Conservation (phyloP, 2,329 filamentous ascomycete genomes). For the Parasarocladium wereldwijsianum region DNA sequence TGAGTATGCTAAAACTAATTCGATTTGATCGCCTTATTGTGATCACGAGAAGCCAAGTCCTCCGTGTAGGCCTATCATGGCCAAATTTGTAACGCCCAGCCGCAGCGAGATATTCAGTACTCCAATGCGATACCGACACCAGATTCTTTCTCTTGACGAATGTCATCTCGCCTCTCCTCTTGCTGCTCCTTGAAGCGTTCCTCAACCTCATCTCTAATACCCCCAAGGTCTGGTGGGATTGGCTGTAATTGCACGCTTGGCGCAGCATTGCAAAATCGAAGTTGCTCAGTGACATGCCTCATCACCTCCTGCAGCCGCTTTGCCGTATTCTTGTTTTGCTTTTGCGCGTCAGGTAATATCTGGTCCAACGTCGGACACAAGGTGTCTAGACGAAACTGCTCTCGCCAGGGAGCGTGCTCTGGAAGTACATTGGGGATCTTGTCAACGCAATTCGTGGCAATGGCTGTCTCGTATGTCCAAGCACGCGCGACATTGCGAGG, state of each 20-base stretch:
- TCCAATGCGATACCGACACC: constrained; percentile 45
- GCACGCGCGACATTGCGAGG: constrained; percentile 90
- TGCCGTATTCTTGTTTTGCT: constrained; percentile 64
- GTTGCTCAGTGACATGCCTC: constrained; percentile 66
- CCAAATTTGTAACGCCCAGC: too few relatives aligned
- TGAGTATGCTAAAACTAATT: too few relatives aligned
- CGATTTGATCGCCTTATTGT: too few relatives aligned
- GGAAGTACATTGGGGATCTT: constrained; percentile 62
- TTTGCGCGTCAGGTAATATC: constrained; percentile 49
- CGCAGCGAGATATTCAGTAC: too few relatives aligned
- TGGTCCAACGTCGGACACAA: constrained; percentile 78
- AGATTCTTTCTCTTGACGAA: constrained; percentile 39
- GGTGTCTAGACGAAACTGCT: constrained; percentile 77
- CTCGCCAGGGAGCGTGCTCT: constrained; percentile 66
- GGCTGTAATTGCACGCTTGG: constrained; percentile 77
- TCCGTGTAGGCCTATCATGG: too few relatives aligned
- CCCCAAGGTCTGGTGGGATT: constrained; percentile 63
- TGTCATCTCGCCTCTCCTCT: constrained; percentile 35
- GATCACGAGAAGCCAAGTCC: too few relatives aligned
- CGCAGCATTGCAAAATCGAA: constrained; percentile 70
- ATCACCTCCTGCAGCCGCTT: constrained; percentile 66
- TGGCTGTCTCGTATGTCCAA: constrained; percentile 92
- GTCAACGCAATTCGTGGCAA: constrained; percentile 63
- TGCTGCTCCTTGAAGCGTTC: constrained; percentile 49
- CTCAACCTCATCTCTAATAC: constrained; percentile 55